Evolutionary conservation across 1,139 yeast species (phyloP).

Genomic region (Lodderomyces pseudojiufengensis): DNA sequence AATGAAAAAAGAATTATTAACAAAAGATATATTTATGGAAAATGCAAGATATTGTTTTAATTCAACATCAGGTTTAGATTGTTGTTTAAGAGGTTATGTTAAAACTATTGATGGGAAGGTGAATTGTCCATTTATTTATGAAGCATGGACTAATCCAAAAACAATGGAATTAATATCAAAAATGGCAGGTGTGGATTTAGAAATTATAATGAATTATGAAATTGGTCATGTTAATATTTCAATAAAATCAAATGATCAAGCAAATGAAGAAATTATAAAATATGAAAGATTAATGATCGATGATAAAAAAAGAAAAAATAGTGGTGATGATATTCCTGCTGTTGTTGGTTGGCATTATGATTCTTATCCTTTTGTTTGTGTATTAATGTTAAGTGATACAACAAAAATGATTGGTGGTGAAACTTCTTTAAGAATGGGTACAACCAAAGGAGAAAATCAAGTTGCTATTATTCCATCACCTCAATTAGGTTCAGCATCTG

Average conservation of each 20-base stretch:
- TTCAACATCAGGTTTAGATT: constrained; percentile 44
- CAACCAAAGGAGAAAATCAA: constrained; percentile 27
- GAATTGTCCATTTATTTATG: constrained; percentile 41
- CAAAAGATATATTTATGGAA: constrained; percentile 40
- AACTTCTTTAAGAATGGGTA: constrained; percentile 43
- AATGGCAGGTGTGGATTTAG: constrained; percentile 56
- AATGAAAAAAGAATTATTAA: constrained; percentile 50
- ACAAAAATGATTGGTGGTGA: constrained; percentile 57
- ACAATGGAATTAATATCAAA: constrained; percentile 45
- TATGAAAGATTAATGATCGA: constrained; percentile 10
- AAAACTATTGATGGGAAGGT: constrained; percentile 24
- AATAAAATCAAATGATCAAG: constrained; percentile 27
- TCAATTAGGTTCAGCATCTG: constrained; percentile 49
- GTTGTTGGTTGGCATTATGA: constrained; percentile 60
- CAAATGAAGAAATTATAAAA: constrained; percentile 10
- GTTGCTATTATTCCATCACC: constrained; percentile 51
- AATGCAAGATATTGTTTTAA: constrained; percentile 38
- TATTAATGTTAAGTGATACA: constrained; percentile 57
- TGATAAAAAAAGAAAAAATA: constrained; percentile 6
- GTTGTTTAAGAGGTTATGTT: constrained; percentile 47
- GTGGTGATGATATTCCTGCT: constrained; percentile 42
- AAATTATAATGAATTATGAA: constrained; percentile 51
- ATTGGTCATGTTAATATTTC: constrained; percentile 49
- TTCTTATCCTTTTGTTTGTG: constrained; percentile 62
- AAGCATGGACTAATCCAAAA: constrained; percentile 56